A percentile compares a stretch with the other conserved stretches of the same genome.
These are phyloP conservation scores for Cladorrhinum sp. DNA, from an alignment of 2,329 filamentous ascomycete genomes.

Conservation along the genomic window DNA sequence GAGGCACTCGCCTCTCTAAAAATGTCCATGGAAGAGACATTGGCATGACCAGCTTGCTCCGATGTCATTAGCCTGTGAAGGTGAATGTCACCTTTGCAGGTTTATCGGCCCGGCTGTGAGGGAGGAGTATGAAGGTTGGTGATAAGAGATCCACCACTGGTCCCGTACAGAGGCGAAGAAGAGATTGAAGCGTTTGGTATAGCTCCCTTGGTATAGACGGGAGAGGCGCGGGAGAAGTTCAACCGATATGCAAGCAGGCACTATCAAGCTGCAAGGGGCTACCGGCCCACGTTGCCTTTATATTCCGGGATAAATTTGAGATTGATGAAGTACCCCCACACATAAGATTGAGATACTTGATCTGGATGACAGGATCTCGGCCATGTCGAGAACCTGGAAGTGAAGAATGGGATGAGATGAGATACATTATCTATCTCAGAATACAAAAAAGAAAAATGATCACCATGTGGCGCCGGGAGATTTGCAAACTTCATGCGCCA, in stretches of 20 bases:
- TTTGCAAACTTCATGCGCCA: constrained; percentile 10
- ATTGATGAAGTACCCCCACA: not conserved
- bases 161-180: not conserved
- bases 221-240: constrained; percentile 17
- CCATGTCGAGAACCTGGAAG: not conserved
- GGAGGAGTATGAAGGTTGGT: not conserved
- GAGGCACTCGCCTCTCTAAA: constrained; percentile 15
- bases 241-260: constrained; percentile 19
- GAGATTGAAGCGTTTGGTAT: constrained; percentile 9
- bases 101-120: constrained; percentile 13
- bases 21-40: constrained; percentile 12
- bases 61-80: constrained; percentile 24
- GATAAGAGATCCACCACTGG: not conserved
- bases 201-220: constrained; percentile 12
- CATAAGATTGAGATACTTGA: not conserved
- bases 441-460: not conserved
- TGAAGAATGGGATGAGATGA: not conserved
- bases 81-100: constrained; percentile 1
- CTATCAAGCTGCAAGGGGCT: constrained; percentile 14
- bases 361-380: not conserved
- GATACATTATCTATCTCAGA: not conserved
- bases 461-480: constrained; percentile 10
- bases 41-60: constrained; percentile 6
- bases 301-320: not conserved
- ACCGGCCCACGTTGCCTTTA: constrained; percentile 6